phyloP scores from a whole-genome alignment of 2,329 filamentous ascomycete genomes.

The Chrysoporthe austroafricana region DNA sequence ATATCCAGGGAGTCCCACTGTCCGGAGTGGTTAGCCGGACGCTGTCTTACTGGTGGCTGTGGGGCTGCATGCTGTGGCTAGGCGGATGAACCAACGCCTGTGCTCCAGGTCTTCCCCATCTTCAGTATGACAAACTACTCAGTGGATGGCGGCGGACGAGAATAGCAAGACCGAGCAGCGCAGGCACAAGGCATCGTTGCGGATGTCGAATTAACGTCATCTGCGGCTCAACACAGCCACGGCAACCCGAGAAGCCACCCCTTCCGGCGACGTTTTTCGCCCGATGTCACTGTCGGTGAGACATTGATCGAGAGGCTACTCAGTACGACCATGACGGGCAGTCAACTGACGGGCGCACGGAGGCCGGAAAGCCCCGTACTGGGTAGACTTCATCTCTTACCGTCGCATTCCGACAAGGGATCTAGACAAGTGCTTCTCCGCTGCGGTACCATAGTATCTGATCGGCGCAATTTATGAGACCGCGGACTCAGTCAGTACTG shows the following conservation, averaged over 20 bases:
- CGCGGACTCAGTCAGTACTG: neutral
- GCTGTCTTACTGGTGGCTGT: slow-evolving; percentile 15
- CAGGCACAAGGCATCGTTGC: neutral
- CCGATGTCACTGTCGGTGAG: neutral
- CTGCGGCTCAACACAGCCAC: neutral
- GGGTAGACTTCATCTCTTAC: neutral
- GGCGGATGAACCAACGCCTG: slow-evolving; percentile 14
- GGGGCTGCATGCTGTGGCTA: slow-evolving; percentile 6
- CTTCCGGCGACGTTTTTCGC: neutral
- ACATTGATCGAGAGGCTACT: neutral
- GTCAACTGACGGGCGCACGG: neutral
- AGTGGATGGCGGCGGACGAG: neutral
- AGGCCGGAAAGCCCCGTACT: neutral
- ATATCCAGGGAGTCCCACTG: slow-evolving; percentile 14
- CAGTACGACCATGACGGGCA: too few species aligned
- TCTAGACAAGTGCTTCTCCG: neutral
- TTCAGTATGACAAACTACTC: neutral
- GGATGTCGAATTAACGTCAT: neutral
- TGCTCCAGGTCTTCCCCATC: neutral
- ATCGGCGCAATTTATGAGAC: slow-evolving; percentile 4
- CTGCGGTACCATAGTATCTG: neutral
- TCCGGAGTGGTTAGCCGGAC: slow-evolving; percentile 12
- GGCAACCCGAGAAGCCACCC: neutral
- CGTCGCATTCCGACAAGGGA: neutral
- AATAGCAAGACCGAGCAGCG: neutral